phyloP scores from a whole-genome alignment of 2,329 filamentous ascomycete species.

The Neonectria faginata region DNA sequence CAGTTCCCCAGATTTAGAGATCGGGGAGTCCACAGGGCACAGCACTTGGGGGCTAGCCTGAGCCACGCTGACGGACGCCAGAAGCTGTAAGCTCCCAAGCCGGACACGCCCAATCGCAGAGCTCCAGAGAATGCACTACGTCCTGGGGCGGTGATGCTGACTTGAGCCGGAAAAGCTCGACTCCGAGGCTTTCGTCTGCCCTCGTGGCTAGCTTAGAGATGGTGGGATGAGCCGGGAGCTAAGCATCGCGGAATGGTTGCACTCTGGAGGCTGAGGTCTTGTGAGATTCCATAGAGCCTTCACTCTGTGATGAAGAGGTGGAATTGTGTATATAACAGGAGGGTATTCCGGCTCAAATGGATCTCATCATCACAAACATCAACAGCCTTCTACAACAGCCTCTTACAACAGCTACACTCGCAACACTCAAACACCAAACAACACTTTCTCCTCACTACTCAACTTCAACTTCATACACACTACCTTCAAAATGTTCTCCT shows the following conservation, averaged over 20 bases:
- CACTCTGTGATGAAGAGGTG: not conserved
- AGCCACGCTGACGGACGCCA: slow-evolving; percentile 23
- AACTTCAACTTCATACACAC: not conserved
- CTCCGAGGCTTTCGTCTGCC: slow-evolving; percentile 8
- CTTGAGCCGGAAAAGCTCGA: slow-evolving; percentile 7
- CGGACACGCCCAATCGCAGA: slow-evolving; percentile 7
- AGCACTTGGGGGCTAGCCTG: slow-evolving; percentile 24
- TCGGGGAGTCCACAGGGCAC: slow-evolving; percentile 12
- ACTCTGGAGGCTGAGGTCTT: slow-evolving; percentile 10
- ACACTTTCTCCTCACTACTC: slow-evolving; percentile 5
- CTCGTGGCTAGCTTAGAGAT: slow-evolving; percentile 19
- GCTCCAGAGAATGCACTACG: not conserved
- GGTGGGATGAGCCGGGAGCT: slow-evolving; percentile 16
- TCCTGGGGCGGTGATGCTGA: slow-evolving; percentile 19
- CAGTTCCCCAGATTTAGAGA: slow-evolving; percentile 27
- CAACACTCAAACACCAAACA: slow-evolving; percentile 6
- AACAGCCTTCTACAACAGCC: slow-evolving; percentile 20
- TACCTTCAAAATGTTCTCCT: slow-evolving; percentile 48
- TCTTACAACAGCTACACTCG: slow-evolving; percentile 2
- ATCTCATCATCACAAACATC: slow-evolving; percentile 31
- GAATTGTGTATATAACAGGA: slow-evolving; percentile 42
- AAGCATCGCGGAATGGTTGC: slow-evolving; percentile 11
- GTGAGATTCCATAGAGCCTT: slow-evolving; percentile 16
- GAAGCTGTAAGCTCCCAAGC: slow-evolving; percentile 12
- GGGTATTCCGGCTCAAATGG: slow-evolving; percentile 17